A percentile compares a stretch with the other conserved stretches of the same genome.
phyloP scores from a whole-genome alignment of 495 filamentous ascomycete genomes.

The Immersiella caudata region DNA sequence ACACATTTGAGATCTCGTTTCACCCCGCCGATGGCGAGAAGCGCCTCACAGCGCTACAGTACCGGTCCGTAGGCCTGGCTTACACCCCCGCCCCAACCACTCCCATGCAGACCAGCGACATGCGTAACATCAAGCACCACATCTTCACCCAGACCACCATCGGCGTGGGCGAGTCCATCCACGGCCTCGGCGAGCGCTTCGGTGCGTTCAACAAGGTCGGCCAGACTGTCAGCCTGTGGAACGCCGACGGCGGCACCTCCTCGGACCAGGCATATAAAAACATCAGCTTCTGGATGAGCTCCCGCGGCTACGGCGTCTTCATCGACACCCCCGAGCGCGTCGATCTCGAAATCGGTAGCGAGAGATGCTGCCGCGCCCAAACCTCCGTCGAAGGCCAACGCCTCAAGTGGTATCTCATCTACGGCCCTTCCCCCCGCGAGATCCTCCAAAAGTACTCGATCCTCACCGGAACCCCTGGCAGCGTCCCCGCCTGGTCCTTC shows the following conservation, averaged over 20 bases:
- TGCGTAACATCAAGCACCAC: conserved; percentile 58
- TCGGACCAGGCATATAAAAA: conserved; percentile 76
- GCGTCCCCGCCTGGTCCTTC: conserved; percentile 69
- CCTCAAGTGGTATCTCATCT: conserved; percentile 65
- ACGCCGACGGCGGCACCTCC: conserved; percentile 71
- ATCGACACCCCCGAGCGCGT: conserved; percentile 63
- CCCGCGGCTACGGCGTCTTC: conserved; percentile 71
- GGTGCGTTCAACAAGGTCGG: conserved; percentile 72
- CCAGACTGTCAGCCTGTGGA: conserved; percentile 69
- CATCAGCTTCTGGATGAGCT: conserved; percentile 70
- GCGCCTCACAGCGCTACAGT: conserved; percentile 61
- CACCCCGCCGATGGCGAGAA: conserved; percentile 49
- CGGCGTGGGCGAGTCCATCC: conserved; percentile 66
- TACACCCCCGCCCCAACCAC: conserved; percentile 56
- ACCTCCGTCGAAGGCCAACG: conserved; percentile 64
- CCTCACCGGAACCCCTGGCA: conserved; percentile 61
- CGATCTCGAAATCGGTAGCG: conserved; percentile 68
- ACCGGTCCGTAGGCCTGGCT: conserved; percentile 61
- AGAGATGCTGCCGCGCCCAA: conserved; percentile 66
- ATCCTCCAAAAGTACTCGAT: conserved; percentile 64
- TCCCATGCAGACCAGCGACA: conserved; percentile 56
- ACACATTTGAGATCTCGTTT: conserved; percentile 62
- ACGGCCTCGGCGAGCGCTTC: conserved; percentile 72
- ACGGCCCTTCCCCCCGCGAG: conserved; percentile 69
- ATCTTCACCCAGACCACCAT: conserved; percentile 66